Percentiles rank a stretch among this genome's conserved stretches.
Conservation (phyloP, 345 rosid species). For the Limnanthes douglasii region DNA sequence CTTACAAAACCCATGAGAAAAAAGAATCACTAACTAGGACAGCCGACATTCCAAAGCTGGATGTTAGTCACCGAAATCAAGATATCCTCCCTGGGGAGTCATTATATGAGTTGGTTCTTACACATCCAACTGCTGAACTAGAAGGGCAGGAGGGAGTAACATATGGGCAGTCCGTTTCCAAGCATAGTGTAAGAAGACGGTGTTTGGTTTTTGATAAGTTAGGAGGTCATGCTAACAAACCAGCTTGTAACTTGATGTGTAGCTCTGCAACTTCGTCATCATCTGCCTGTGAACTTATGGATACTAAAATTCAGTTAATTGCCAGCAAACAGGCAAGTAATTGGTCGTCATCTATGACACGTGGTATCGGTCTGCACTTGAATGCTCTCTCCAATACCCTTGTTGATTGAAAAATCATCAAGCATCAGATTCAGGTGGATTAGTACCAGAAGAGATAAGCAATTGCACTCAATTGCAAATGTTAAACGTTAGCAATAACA, state of each 20-base stretch:
- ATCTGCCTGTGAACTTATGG: constrained; percentile 12
- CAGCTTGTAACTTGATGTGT: constrained; percentile 11
- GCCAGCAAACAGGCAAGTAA: constrained; percentile 8
- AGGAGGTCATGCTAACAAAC: constrained; percentile 22
- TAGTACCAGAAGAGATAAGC: constrained; percentile 51
- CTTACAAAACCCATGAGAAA: constrained; percentile 8
- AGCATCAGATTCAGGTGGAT: constrained; percentile 18
- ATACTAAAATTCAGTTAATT: constrained; percentile 8
- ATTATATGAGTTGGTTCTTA: constrained; percentile 12
- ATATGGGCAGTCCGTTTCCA: too few species aligned
- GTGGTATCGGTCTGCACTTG: constrained; percentile 41
- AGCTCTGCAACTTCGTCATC: constrained; percentile 10
- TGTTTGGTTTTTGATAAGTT: constrained; percentile 42
- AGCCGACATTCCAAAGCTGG: constrained; percentile 3
- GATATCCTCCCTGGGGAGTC: constrained; percentile 14
- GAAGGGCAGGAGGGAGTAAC: constrained; percentile 21
- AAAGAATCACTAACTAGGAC: constrained; percentile 8
- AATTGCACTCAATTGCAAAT: constrained; percentile 56
- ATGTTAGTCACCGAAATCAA: too few species aligned
- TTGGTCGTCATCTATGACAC: constrained; percentile 9
- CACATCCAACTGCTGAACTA: constrained; percentile 9
- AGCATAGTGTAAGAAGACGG: constrained; percentile 32
- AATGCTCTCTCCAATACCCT: constrained; percentile 27
- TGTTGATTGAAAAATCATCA: constrained; percentile 12
- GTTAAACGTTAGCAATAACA: constrained; percentile 77